Base-by-base conservation (phyloP, 2,329 filamentous ascomycete species). In the Cercospora zeina region DNA sequence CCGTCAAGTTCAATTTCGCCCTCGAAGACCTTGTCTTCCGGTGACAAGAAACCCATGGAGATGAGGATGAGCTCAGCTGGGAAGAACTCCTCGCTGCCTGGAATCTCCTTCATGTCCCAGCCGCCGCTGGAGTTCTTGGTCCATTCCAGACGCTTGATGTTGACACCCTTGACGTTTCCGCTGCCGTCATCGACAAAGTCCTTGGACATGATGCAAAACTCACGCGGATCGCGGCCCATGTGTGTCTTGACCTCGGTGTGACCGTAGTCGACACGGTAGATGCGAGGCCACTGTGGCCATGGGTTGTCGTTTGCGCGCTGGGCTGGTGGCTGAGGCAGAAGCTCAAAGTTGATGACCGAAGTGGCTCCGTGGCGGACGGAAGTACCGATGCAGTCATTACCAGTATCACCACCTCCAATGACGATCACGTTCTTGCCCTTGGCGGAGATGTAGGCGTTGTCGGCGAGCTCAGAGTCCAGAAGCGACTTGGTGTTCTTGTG, bases 51-150 rank as follows among this genome's bases (percentile, higher is more conserved):
- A 74, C 93, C 93, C 93, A 97, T 97, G 56, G 93, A 96, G 54
- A 97, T 82, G 49, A 97, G 85, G 49, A 97, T 93, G 42, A 97
- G 85, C 73, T 97, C 93, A 30, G 93, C 93, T 37, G 91, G 91
- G 89, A 97, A 97, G 84, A 96, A 96, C 75, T 97, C 87, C 81
- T 96, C 90, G 65, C 89, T 93, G 37, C 90, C 92, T 69, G 96
- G 93, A 33, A 96, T 83, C 77, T 96, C 93, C 85, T 96, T 96
- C 92, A 97, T 97, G 78, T 97, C 93, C 93, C 93, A 97, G 49
- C 93, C 93, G 68, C 93, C 93, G 65, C 86, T 88, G 30, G 90
- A 84, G 58, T 87, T 91, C 83, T 93, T 95, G 70, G 91, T 95
- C 93, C 93, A 97, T 77, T 97, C 93, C 47, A 97, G 93, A 59